Base-by-base conservation (phyloP, 2,329 filamentous ascomycete genomes). In the Colletotrichum spaethianum region DNA sequence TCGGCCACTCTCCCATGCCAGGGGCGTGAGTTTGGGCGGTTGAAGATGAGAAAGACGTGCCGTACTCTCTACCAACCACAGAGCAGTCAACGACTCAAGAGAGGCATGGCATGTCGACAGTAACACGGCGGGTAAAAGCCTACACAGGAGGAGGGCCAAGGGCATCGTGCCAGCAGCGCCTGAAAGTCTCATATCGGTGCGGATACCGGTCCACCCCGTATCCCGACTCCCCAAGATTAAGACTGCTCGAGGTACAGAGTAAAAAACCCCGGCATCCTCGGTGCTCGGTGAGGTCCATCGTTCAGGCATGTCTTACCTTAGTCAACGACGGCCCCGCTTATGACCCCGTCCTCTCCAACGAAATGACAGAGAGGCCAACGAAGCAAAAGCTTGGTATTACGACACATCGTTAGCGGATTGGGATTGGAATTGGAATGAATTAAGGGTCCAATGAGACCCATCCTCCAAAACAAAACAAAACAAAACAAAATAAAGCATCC, bases 341-440 rank as follows among this genome's bases (percentile, higher is more conserved):
- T 2, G 56, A 11, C 38, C 57, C 57, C 40, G n/a, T 60, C 12
- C 31, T 33, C 40, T 60, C 40, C 40, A 14, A 56, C 20, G 44
- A 6, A 53, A 18, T 0, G 26, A 8, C 48, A 18, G 26, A 16
- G 36, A 55, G 23, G 50, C 38, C 63, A 26, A 23, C 52, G 40
- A 65, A 36, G 36, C 53, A 33, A 38, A 53, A 59, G 55, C 62
- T 55, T 67, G 46, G 44, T 60, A 66, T 55, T 53, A 53, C 67
- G 55, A 60, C 64, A 11, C 11, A 55, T 23, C 44, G 31, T 23
- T 6, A 28, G 18, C 50, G 18, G 26, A 14, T 6, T 50, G 48
- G 23, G 23, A 14, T 16, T 23, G 40, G 23, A 23, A n/a, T 44
- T 63, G 26, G 46, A 53, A 55, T 28, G 67, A 46, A 60, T 67